Evolutionary conservation across 2,329 filamentous ascomycete genomes (phyloP).

Genomic region (Bipolaris bicolor): DNA sequence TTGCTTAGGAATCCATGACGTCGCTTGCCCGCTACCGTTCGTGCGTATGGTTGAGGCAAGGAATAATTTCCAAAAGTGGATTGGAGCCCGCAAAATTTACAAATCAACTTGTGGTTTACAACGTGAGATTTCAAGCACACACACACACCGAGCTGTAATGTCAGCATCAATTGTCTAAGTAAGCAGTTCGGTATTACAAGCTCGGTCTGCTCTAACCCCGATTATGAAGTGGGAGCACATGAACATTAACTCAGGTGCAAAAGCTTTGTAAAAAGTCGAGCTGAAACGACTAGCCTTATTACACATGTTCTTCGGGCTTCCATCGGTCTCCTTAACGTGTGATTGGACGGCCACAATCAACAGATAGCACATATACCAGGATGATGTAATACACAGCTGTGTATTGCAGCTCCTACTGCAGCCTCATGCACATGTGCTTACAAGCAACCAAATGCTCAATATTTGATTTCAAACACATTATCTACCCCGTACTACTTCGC

Average conservation of each 20-base stretch:
- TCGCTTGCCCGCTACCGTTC: slow-evolving; percentile 3
- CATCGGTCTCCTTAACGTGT: neutral
- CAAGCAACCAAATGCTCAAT: neutral
- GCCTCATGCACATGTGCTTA: neutral
- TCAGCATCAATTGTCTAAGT: neutral
- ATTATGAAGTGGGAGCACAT: no score
- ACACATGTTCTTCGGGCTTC: neutral
- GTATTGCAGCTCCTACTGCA: no score
- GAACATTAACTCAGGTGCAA: no score
- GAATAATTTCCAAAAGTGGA: neutral
- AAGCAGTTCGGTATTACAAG: neutral
- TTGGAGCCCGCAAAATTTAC: neutral
- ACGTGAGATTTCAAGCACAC: neutral
- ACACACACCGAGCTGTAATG: neutral
- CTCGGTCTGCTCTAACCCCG: no score
- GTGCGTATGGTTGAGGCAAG: neutral
- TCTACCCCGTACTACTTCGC: neutral
- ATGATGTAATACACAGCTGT: neutral
- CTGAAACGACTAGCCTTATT: no score
- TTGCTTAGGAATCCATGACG: slow-evolving; percentile 25
- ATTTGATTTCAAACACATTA: neutral
- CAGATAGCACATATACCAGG: neutral
- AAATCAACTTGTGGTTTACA: neutral
- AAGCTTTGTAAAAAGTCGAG: no score
- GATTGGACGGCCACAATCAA: neutral